These are phyloP conservation scores for Trypanosoma lewisi DNA, from an alignment of 208 protist genomes.

Conservation along the genomic window DNA sequence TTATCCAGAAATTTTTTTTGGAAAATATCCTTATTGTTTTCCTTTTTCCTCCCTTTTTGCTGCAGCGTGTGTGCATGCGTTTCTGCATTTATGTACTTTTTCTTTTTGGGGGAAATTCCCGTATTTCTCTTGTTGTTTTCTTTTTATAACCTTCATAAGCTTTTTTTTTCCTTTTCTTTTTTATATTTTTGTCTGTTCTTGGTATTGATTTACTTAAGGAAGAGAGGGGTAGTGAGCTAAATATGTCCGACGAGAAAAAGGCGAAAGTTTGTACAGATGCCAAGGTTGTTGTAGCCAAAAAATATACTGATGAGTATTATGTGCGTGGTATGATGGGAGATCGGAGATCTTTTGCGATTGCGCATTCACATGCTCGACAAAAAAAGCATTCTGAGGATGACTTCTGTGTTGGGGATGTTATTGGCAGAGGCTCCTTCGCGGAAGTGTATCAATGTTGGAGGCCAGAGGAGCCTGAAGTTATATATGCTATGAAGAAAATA, in stretches of 20 bases:
- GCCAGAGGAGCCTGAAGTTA: constrained; percentile 59
- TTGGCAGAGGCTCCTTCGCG: constrained; percentile 93
- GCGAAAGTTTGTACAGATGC: constrained; percentile 26
- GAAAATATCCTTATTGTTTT: background rate
- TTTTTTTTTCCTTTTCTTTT: too few species aligned
- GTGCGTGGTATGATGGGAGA: constrained; percentile 27
- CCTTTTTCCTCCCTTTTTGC: constrained; percentile 8
- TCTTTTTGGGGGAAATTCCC: too few species aligned
- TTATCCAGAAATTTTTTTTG: background rate
- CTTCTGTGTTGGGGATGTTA: constrained; percentile 85
- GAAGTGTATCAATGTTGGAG: constrained; percentile 73
- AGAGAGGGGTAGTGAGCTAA: background rate
- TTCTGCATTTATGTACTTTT: too few species aligned
- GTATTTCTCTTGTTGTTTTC: too few species aligned
- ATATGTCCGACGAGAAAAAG: constrained; percentile 24
- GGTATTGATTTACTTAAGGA: too few species aligned
- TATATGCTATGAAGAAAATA: constrained; percentile 93
- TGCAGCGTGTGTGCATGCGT: background rate
- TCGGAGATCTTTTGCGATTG: constrained; percentile 29
- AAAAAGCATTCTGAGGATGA: constrained; percentile 54
- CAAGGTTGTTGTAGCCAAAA: constrained; percentile 33
- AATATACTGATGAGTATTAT: constrained; percentile 42
- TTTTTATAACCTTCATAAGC: too few species aligned
- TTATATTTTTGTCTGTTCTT: too few species aligned
- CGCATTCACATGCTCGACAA: constrained; percentile 58